Base-by-base conservation (phyloP, 2,329 filamentous ascomycete species). In the Paracoccidioides brasiliensis region DNA sequence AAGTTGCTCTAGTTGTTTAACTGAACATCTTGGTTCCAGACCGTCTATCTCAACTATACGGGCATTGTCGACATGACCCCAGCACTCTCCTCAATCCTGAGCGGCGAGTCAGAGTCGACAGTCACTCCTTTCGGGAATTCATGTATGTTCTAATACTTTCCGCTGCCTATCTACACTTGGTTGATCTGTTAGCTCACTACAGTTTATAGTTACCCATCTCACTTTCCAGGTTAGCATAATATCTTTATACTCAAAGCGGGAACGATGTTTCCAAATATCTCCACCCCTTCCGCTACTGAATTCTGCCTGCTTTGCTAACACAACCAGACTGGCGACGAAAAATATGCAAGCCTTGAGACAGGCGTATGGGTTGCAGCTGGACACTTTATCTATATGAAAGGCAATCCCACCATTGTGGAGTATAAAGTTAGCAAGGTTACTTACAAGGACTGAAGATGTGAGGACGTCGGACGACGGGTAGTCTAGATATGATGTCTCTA, bases 371-470 rank as follows among this genome's bases (percentile, higher is more conserved):
- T 74, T 32, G 72, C 64, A 3, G 63, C 70, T 40, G 72, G 72
- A 10, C 68, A 66, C 8, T 73, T 75, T 62, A 62, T 64, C n/a
- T 60, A 67, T 22, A 65, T 70, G 57, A 63, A 66, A 57, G 71
- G 64, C 15, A 67, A 70, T 58, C 63, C 64, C 0, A 53, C 68
- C 4, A 62, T 71, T 38, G 71, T 74, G 15, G 72, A 74, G 60
- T 75, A 74, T 57, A 69, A 69, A 46, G 67, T 75, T 55, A 70
- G 72, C 58, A 66, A 69, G 62, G 69, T 72, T 48, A 54, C 65
- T 50, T 58, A 63, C 41, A 63, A 58, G 22, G 41, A 14, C 9
- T 54, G 52, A 40, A 33, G 30, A 30, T 35, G 3, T 15, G 7
- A 46, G 15, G 52, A 48, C 35, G n/a, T 37, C 15, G 22, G 15